phyloP scores from a whole-genome alignment of 2,329 filamentous ascomycete species.

The Elsinoe arachidis region DNA sequence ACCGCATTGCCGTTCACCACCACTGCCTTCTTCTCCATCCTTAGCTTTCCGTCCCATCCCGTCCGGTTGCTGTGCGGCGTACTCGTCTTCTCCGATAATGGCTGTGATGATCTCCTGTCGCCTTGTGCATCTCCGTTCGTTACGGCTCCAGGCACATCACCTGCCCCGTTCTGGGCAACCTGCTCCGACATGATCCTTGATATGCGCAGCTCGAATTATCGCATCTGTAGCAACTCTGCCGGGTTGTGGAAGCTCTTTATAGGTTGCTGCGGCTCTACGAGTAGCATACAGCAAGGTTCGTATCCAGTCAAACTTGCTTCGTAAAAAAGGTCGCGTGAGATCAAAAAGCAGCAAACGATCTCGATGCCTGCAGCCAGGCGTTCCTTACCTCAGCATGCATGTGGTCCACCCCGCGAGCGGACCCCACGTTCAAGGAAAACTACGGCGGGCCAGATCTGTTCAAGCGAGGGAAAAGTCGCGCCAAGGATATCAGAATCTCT shows the following conservation, averaged over 20 bases:
- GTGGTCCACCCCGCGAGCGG: not conserved
- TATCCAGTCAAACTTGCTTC: too few relatives aligned
- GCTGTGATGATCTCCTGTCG: slow-evolving; percentile 6
- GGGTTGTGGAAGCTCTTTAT: not conserved
- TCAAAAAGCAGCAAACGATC: not conserved
- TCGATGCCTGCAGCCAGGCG: not conserved
- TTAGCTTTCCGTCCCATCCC: slow-evolving; percentile 78
- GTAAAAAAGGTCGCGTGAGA: not conserved
- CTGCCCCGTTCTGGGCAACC: not conserved
- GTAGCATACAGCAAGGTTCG: too few relatives aligned
- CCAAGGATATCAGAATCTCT: slow-evolving; percentile 3
- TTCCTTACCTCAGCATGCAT: slow-evolving; percentile 5
- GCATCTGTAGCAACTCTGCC: not conserved
- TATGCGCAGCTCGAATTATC: not conserved
- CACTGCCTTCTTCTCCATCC: slow-evolving; percentile 60
- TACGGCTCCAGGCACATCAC: not conserved
- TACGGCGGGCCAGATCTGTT: not conserved
- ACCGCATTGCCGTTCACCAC: slow-evolving; percentile 73
- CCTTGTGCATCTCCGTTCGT: not conserved
- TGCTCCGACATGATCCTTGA: not conserved
- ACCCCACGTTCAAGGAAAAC: not conserved
- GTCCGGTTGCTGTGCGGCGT: slow-evolving; percentile 19
- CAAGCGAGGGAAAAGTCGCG: not conserved
- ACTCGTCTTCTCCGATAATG: slow-evolving; percentile 11
- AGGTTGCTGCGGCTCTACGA: too few relatives aligned